Conservation (phyloP, 139 green algal genomes). For the Spirogloea muscicola region DNA sequence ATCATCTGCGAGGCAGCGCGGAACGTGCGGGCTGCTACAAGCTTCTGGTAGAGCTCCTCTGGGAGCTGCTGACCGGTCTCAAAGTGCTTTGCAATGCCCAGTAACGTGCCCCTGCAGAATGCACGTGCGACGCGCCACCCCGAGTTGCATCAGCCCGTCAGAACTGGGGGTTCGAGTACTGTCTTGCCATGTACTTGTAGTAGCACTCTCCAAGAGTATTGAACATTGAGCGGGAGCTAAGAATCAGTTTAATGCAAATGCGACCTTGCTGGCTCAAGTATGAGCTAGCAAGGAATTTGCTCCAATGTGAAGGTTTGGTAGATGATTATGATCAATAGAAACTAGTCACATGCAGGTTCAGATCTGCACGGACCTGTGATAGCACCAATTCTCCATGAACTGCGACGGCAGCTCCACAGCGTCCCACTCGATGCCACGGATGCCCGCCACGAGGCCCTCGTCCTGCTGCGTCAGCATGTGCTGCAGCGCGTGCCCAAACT, state of each 20-base stretch:
- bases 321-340: too few relatives aligned
- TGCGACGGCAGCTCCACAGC: slow-evolving; percentile 80
- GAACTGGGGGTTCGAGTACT: too few relatives aligned
- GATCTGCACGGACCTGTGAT: slow-evolving; percentile 64
- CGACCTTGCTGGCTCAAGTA: too few relatives aligned
- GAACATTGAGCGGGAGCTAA: too few relatives aligned
- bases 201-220: too few relatives aligned
- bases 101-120: slow-evolving; percentile 57
- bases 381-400: slow-evolving; percentile 92
- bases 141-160: too few relatives aligned
- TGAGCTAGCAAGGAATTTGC: too few relatives aligned
- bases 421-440: slow-evolving; percentile 90
- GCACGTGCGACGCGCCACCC: too few relatives aligned
- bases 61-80: slow-evolving; percentile 79
- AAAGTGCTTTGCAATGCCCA: slow-evolving; percentile 84
- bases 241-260: too few relatives aligned
- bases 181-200: too few relatives aligned
- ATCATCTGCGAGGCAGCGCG: slow-evolving; percentile 72
- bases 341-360: too few relatives aligned
- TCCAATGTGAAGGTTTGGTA: too few relatives aligned
- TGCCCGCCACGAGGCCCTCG: slow-evolving; percentile 82
- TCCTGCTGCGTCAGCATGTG: slow-evolving; percentile 71
- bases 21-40: slow-evolving; percentile 62
- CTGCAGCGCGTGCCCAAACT: slow-evolving; percentile 87
- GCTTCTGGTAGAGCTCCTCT: slow-evolving; percentile 80